Evolutionary conservation across 2,329 filamentous ascomycete species (phyloP), one percentile per base, ranked within the genome.

Genomic region (Curvularia sp.): DNA sequence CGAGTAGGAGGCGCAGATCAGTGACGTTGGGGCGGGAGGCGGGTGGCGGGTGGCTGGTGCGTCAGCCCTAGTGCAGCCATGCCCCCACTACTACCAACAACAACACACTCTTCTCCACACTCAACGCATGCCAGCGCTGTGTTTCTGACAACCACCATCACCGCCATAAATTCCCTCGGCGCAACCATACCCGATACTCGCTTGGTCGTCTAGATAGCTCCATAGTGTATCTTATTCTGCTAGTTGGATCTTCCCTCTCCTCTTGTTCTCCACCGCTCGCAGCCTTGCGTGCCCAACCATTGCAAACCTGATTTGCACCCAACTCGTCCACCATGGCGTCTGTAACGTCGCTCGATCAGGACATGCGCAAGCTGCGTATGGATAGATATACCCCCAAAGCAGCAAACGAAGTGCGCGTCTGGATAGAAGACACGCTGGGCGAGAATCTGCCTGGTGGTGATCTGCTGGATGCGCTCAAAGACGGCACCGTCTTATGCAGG

Each of bases 401-500:
- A 39, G 93, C 93, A 50, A 92, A 92, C 68, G 93, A 98, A 80
- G 89, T 87, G 19, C 88, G 89, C 46, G 78, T 82, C 64, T 99
- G 95, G 92, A 93, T 99, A 64, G 93, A 97, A 77, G 85, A 87
- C 38, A 84, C 87, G 1, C 80, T 99, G 32, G 91, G 90, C 62
- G 89, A 93, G 74, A 85, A 83, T 49, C 82, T 98, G 55, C 81
- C 89, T 0, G 78, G 86, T 6, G 84, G 86, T 28, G 95, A 99
- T 78, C 82, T 99, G 49, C 84, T 99, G 13, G 92, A 95, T 57
- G 87, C 85, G 18, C 82, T 99, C 49, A 96, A 93, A 79, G 93
- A 98, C 83, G 95, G 95, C 52, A 90, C 94, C 38, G 90, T 90
- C 30, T 85, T 99, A 27, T 99, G 95, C 91, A 94, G 89, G 92